Evolutionary conservation across 2,329 filamentous ascomycete genomes (phyloP).

Genomic region (Fusarium sp.): DNA sequence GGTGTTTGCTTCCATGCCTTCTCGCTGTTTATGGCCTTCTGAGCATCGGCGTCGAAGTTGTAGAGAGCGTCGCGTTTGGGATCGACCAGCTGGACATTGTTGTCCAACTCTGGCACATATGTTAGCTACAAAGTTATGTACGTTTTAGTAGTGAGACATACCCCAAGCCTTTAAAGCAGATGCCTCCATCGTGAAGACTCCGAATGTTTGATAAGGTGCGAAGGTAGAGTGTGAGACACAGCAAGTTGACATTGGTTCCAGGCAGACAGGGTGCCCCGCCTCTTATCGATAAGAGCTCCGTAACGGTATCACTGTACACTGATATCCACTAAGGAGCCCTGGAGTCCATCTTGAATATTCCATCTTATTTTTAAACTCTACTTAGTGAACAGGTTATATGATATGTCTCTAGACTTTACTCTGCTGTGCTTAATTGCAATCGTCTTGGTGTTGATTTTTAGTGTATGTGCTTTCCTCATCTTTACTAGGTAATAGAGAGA

Average conservation of each 20-base stretch:
- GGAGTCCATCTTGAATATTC: background rate
- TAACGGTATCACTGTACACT: background rate
- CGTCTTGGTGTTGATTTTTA: background rate
- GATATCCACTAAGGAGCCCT: background rate
- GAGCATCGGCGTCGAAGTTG: constrained; percentile 75
- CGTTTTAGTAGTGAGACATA: background rate
- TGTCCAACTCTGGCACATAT: constrained; percentile 77
- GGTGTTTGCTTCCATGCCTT: constrained; percentile 82
- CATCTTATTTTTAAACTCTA: background rate
- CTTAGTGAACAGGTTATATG: background rate
- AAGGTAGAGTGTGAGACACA: constrained; percentile 19
- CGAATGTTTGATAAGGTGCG: constrained; percentile 11
- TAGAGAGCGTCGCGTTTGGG: constrained; percentile 91
- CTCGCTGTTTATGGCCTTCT: constrained; percentile 70
- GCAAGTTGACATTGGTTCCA: constrained; percentile 25
- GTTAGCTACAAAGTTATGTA: constrained; percentile 10
- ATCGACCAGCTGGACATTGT: constrained; percentile 84
- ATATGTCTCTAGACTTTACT: background rate
- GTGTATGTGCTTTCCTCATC: background rate
- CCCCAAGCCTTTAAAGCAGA: constrained; percentile 47
- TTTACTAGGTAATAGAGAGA: background rate
- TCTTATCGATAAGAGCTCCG: constrained; percentile 43
- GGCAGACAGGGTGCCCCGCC: constrained; percentile 40
- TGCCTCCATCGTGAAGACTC: constrained; percentile 42
- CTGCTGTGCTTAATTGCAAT: background rate